Conservation (phyloP, 192 early-diverging fungal genomes). For the Polychytrium aggregatum region DNA sequence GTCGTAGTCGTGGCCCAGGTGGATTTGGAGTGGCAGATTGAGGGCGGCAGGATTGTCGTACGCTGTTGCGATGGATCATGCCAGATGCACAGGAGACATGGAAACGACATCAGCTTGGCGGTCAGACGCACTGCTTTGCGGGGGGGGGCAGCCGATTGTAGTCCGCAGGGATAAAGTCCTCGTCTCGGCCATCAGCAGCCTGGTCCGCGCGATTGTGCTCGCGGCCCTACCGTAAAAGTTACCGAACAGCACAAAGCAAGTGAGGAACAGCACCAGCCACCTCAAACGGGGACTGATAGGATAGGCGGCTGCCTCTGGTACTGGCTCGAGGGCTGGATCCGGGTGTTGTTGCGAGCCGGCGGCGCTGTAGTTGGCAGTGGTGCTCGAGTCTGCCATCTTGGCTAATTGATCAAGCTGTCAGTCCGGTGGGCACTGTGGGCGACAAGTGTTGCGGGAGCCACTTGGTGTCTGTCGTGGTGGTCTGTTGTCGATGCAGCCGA, state of each 20-base stretch:
- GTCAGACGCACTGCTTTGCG: neutral
- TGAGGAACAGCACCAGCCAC: conserved; percentile 28
- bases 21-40: conserved; percentile 37
- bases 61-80: too few relatives aligned
- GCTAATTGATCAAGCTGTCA: too few relatives aligned
- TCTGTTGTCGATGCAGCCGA: too few relatives aligned
- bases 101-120: neutral
- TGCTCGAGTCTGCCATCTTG: too few relatives aligned
- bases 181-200: neutral
- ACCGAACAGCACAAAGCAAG: conserved; percentile 33
- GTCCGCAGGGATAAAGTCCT: neutral
- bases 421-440: too few relatives aligned
- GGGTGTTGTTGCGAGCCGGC: too few relatives aligned
- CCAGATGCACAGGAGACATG: neutral
- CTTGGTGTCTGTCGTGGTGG: too few relatives aligned
- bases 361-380: too few relatives aligned
- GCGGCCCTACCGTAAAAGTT: conserved; percentile 24
- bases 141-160: neutral
- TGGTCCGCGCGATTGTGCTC: neutral
- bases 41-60: conserved; percentile 46
- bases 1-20: conserved; percentile 21
- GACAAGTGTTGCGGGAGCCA: too few relatives aligned
- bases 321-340: too few relatives aligned
- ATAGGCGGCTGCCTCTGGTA: too few relatives aligned
- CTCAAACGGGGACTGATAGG: too few relatives aligned